Evolutionary conservation across 495 filamentous ascomycete genomes (phyloP).

Genomic region (Bombardia bombarda): DNA sequence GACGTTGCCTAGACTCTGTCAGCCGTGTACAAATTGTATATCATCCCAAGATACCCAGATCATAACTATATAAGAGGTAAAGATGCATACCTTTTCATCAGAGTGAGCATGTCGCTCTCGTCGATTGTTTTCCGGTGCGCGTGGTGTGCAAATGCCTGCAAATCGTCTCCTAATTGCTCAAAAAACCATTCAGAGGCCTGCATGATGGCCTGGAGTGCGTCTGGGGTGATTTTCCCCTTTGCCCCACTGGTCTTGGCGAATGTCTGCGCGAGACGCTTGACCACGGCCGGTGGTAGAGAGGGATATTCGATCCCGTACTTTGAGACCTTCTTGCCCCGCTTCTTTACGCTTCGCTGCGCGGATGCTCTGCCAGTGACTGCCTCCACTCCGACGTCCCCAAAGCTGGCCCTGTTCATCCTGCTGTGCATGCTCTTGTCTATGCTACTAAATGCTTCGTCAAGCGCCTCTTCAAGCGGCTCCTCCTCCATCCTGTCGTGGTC

Average conservation of each 20-base stretch:
- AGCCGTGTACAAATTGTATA: constrained; percentile 22
- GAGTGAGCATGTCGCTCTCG: constrained; percentile 69
- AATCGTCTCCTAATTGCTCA: constrained; percentile 71
- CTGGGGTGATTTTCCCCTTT: constrained; percentile 60
- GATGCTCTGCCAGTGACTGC: constrained; percentile 1
- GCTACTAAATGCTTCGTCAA: constrained; percentile 9
- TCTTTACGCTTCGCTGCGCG: constrained; percentile 26
- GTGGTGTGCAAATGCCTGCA: constrained; percentile 72
- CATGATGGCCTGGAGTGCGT: constrained; percentile 63
- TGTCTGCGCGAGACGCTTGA: constrained; percentile 67
- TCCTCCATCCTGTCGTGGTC: constrained; percentile 18
- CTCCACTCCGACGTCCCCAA: constrained; percentile 3
- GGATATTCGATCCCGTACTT: constrained; percentile 67
- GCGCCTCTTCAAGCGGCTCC: constrained; percentile 12
- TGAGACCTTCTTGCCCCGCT: constrained; percentile 55
- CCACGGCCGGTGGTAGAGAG: constrained; percentile 57
- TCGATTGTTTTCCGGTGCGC: constrained; percentile 79
- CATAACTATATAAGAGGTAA: constrained; percentile 15
- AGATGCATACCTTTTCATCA: constrained; percentile 67
- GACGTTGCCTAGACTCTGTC: constrained; percentile 58
- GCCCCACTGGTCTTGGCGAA: constrained; percentile 56
- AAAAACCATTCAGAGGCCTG: constrained; percentile 85
- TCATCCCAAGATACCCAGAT: constrained; percentile 16
- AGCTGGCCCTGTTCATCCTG: not conserved
- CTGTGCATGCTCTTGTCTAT: not conserved